Evolutionary conservation across 176 grass and related monocot genomes (phyloP).

Genomic region (Oryza longistaminata): DNA sequence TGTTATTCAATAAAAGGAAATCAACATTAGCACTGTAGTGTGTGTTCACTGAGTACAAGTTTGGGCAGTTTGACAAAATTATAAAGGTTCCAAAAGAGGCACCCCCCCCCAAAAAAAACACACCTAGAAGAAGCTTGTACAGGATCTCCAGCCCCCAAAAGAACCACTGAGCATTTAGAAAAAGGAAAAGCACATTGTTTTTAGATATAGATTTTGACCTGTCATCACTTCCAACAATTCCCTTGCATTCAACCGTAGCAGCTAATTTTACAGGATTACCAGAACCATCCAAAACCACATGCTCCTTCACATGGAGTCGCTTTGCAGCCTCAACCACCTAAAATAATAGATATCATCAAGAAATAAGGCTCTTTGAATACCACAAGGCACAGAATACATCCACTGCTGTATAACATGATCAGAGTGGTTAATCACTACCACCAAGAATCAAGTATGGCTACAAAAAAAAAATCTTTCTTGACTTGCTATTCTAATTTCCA

Average conservation of each 20-base stretch:
- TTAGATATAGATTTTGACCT: constrained; percentile 51
- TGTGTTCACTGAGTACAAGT: no score
- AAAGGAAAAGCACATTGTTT: not conserved
- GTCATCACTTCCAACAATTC: constrained; percentile 97
- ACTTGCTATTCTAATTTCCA: not conserved
- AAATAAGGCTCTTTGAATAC: not conserved
- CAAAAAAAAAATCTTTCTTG: not conserved
- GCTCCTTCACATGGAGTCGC: constrained; percentile 88
- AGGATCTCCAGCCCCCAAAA: no score
- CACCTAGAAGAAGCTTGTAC: no score
- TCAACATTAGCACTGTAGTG: not conserved
- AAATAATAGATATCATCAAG: not conserved
- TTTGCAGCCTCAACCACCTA: constrained; percentile 96
- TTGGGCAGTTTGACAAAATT: no score
- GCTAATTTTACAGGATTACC: constrained; percentile 89
- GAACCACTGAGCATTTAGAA: no score
- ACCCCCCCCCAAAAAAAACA: no score
- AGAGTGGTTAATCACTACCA: not conserved
- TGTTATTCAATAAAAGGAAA: not conserved
- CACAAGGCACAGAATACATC: not conserved
- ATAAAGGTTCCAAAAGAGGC: no score
- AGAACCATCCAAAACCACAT: constrained; percentile 91
- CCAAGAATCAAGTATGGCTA: not conserved
- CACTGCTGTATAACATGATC: not conserved
- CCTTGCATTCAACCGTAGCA: constrained; percentile 96